Evolutionary conservation across 192 early-diverging fungal genomes (phyloP).

Genomic region (Geranomyces variabilis): DNA sequence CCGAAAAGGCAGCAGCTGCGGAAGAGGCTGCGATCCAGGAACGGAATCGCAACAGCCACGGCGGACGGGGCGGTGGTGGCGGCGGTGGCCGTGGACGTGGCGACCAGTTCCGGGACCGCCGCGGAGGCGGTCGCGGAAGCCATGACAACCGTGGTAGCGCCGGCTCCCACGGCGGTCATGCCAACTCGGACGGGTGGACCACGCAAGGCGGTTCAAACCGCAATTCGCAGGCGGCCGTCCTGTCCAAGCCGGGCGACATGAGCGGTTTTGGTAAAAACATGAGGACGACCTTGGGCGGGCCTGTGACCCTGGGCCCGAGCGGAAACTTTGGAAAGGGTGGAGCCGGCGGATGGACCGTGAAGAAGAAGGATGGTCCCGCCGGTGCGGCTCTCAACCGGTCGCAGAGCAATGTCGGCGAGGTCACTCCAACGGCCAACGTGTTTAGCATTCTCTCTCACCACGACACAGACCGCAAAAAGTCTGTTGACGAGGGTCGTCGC

Average conservation of each 20-base stretch:
- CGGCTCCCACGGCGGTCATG: conserved; percentile 43
- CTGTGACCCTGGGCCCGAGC: conserved; percentile 59
- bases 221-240: conserved; percentile 37
- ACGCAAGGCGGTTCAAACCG: conserved; percentile 54
- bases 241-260: conserved; percentile 69
- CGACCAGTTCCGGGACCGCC: conserved; percentile 51
- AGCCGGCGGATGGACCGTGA: conserved; percentile 52
- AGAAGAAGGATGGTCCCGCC: conserved; percentile 49
- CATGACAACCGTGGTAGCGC: conserved; percentile 42
- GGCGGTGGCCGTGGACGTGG: conserved; percentile 37
- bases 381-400: conserved; percentile 47
- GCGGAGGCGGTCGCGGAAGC: conserved; percentile 60
- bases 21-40: conserved; percentile 72
- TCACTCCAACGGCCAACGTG: conserved; percentile 29
- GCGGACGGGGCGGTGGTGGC: conserved; percentile 38
- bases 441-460: conserved; percentile 16
- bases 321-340: conserved; percentile 48
- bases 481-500: conserved; percentile 33
- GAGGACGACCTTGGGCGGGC: conserved; percentile 52
- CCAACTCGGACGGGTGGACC: conserved; percentile 67
- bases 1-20: conserved; percentile 64
- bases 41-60: conserved; percentile 63
- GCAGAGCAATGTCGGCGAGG: conserved; percentile 48
- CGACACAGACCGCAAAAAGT: conserved; percentile 37
- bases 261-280: conserved; percentile 73